Conservation (phyloP, 495 filamentous ascomycete species). For the Neurospora sp. region DNA sequence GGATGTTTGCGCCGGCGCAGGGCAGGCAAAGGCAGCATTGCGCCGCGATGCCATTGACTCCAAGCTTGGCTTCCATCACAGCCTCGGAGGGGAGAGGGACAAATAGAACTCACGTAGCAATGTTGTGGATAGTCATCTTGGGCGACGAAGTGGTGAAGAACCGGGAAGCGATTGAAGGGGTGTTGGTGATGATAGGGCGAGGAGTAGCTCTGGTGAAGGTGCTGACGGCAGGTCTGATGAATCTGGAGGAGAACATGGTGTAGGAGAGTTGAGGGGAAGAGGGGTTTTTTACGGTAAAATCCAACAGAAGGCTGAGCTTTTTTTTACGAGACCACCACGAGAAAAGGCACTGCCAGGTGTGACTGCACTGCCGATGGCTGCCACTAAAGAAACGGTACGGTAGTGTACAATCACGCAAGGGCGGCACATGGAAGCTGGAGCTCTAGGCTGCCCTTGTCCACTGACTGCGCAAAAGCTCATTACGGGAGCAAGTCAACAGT, state of each 20-base stretch:
- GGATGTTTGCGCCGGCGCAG: not conserved
- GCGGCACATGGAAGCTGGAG: not conserved
- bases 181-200: not conserved
- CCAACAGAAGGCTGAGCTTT: not conserved
- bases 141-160: slow-evolving; percentile 31
- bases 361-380: not conserved
- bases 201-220: slow-evolving; percentile 6
- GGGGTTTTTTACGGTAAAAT: not conserved
- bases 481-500: not conserved
- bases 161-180: slow-evolving; percentile 12
- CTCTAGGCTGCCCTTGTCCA: not conserved
- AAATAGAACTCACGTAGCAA: slow-evolving; percentile 26
- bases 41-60: not conserved
- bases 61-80: not conserved
- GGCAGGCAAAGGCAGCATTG: not conserved
- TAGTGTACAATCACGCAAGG: not conserved
- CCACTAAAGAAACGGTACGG: not conserved
- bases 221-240: slow-evolving; percentile 9
- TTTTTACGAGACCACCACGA: not conserved
- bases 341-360: not conserved
- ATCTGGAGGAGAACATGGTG: slow-evolving; percentile 15
- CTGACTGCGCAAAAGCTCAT: not conserved
- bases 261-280: slow-evolving; percentile 6
- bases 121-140: slow-evolving; percentile 36
- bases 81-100: not conserved